phyloP scores from a whole-genome alignment of 805 yeast species.

The Saccharomycopsis capsularis region DNA sequence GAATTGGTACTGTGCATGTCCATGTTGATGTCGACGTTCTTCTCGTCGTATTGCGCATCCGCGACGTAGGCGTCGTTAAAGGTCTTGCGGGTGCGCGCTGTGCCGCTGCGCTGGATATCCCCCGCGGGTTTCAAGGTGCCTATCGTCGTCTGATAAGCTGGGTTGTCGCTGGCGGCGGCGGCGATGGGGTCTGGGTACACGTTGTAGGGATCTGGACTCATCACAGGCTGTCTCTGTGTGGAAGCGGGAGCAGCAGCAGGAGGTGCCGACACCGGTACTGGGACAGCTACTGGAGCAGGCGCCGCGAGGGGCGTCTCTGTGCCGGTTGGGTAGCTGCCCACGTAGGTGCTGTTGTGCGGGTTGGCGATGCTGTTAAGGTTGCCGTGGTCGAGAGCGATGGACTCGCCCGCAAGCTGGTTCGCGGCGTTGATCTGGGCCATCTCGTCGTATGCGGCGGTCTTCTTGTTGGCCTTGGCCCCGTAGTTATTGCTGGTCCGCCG shows the following conservation, averaged over 20 bases:
- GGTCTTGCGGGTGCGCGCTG: background rate
- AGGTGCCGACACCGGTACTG: background rate
- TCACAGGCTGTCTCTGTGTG: background rate
- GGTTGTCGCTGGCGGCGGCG: background rate
- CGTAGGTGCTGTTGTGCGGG: too few relatives aligned
- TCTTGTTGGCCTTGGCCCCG: background rate
- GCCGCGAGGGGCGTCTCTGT: background rate
- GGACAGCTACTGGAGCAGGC: background rate
- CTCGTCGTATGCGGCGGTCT: background rate
- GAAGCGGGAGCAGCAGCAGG: background rate
- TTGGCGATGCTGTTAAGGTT: too few relatives aligned
- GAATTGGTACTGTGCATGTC: constrained; percentile 2
- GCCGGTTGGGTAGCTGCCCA: too few relatives aligned
- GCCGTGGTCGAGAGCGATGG: too few relatives aligned
- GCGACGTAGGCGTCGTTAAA: background rate
- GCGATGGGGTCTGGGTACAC: constrained; percentile 1
- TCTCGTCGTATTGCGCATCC: background rate
- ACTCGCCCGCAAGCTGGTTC: background rate
- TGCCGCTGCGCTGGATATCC: background rate
- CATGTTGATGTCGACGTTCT: background rate
- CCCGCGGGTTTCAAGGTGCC: background rate
- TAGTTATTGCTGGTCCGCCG: background rate
- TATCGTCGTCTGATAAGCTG: background rate
- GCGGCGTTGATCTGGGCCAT: background rate
- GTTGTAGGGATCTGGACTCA: constrained; percentile 2